Evolutionary conservation across 2,329 filamentous ascomycete genomes (phyloP).

Genomic region (Cladophialophora chaetospira): DNA sequence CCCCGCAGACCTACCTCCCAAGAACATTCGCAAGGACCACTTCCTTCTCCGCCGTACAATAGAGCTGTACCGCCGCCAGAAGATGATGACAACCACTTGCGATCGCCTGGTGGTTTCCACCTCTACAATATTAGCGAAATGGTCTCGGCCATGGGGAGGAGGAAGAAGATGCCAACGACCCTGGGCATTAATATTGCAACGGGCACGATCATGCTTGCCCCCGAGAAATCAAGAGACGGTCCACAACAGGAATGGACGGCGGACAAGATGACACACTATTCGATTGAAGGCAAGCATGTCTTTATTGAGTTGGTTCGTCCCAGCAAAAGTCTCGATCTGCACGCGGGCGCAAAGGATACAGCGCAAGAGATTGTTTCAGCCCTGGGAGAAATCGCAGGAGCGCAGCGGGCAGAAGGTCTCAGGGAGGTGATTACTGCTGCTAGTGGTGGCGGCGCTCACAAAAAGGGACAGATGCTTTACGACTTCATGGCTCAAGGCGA

Average conservation of each 20-base stretch:
- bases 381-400: slow-evolving; percentile 85
- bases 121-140: slow-evolving; percentile 98
- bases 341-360: slow-evolving; percentile 95
- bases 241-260: slow-evolving; percentile 90
- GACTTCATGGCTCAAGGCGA: slow-evolving; percentile 97
- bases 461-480: slow-evolving; percentile 84
- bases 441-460: slow-evolving; percentile 64
- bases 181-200: slow-evolving; percentile 89
- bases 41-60: slow-evolving; percentile 59
- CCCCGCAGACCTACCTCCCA: slow-evolving; percentile 65
- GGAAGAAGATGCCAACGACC: slow-evolving; percentile 98
- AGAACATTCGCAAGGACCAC: slow-evolving; percentile 47
- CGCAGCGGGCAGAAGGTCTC: slow-evolving; percentile 75
- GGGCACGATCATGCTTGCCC: slow-evolving; percentile 85
- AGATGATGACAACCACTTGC: slow-evolving; percentile 45
- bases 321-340: slow-evolving; percentile 94
- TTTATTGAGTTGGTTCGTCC: slow-evolving; percentile 91
- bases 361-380: slow-evolving; percentile 88
- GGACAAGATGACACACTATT: slow-evolving; percentile 95
- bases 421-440: slow-evolving; percentile 84
- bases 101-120: slow-evolving; percentile 79
- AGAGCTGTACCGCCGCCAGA: slow-evolving; percentile 48
- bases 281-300: slow-evolving; percentile 95
- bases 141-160: slow-evolving; percentile 94
- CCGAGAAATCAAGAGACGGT: slow-evolving; percentile 79